Evolutionary conservation across 1,139 yeast species (phyloP).

Genomic region (Geotrichum citri-aurantii): DNA sequence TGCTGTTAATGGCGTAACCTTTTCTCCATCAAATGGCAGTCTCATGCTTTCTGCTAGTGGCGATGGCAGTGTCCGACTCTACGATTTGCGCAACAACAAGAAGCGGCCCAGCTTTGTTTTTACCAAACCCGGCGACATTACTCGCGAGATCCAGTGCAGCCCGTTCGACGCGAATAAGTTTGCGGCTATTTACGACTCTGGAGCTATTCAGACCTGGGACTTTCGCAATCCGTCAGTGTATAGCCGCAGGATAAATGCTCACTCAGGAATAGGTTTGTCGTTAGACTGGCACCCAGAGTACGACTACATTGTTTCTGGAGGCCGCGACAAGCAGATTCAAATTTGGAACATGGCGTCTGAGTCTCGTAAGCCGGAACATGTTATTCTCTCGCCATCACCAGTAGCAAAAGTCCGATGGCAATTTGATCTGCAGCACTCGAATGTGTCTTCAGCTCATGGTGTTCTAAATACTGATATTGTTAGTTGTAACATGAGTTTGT

Average conservation of each 20-base stretch:
- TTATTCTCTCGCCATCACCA: conserved; percentile 71
- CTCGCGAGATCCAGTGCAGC: conserved; percentile 39
- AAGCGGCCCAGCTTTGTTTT: conserved; percentile 45
- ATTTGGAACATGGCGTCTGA: conserved; percentile 61
- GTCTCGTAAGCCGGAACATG: conserved; percentile 57
- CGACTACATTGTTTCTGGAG: conserved; percentile 85
- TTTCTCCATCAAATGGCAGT: conserved; percentile 52
- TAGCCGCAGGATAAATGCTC: conserved; percentile 79
- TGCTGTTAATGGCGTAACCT: conserved; percentile 75
- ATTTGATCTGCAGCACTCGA: conserved; percentile 29
- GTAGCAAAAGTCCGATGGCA: conserved; percentile 69
- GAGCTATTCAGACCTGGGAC: conserved; percentile 82
- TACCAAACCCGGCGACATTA: conserved; percentile 43
- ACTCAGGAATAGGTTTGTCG: conserved; percentile 85
- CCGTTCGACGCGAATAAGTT: conserved; percentile 43
- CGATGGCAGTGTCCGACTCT: conserved; percentile 79
- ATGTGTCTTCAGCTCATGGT: conserved; percentile 18
- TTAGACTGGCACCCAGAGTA: conserved; percentile 82
- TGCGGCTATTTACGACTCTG: conserved; percentile 83
- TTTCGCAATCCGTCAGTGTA: conserved; percentile 44
- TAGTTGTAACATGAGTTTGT: conserved; percentile 61
- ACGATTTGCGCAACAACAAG: conserved; percentile 69
- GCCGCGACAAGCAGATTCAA: conserved; percentile 79
- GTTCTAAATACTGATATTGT: conserved; percentile 50
- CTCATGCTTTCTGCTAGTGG: conserved; percentile 78